A percentile compares a stretch with the other conserved stretches of the same genome.
These are phyloP conservation scores for Ascochyta lentis DNA, from an alignment of 2,329 filamentous ascomycete species.

Conservation along the genomic window DNA sequence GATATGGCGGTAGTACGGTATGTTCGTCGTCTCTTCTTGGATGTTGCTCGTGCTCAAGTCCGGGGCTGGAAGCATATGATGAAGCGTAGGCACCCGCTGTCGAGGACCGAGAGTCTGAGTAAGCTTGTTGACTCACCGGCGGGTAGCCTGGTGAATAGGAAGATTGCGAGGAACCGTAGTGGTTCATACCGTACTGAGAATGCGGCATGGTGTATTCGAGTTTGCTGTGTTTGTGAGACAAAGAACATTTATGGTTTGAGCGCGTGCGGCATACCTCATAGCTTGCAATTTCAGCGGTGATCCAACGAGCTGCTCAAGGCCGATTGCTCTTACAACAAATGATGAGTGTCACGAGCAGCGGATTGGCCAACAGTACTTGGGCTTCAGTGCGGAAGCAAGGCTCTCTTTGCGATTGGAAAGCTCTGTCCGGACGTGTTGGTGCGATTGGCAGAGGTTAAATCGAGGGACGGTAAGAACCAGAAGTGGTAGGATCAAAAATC, in stretches of 20 bases:
- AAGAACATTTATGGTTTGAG: not conserved
- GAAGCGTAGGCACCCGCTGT: constrained; percentile 38
- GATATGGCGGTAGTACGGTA: constrained; percentile 40
- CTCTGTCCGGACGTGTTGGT: not conserved
- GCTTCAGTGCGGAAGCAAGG: not conserved
- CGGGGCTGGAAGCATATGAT: constrained; percentile 38
- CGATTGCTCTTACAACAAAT: constrained; percentile 29
- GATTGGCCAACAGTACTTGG: not conserved
- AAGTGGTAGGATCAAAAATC: constrained; percentile 24
- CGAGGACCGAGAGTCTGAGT: constrained; percentile 37
- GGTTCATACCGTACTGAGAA: constrained; percentile 48
- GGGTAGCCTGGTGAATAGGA: constrained; percentile 45
- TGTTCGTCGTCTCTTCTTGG: constrained; percentile 40
- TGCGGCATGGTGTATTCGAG: constrained; percentile 51
- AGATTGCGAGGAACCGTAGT: constrained; percentile 42
- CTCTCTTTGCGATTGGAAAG: not conserved
- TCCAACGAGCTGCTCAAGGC: constrained; percentile 30
- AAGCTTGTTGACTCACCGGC: constrained; percentile 37
- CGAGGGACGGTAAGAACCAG: not conserved
- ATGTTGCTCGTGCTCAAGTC: constrained; percentile 31
- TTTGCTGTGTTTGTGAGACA: constrained; percentile 40
- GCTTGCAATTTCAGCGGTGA: constrained; percentile 40
- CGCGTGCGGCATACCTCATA: constrained; percentile 44
- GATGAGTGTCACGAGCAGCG: constrained; percentile 27
- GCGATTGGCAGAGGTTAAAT: not conserved